Conservation (phyloP, 192 early-diverging fungal species). For the Piromyces finnis region DNA sequence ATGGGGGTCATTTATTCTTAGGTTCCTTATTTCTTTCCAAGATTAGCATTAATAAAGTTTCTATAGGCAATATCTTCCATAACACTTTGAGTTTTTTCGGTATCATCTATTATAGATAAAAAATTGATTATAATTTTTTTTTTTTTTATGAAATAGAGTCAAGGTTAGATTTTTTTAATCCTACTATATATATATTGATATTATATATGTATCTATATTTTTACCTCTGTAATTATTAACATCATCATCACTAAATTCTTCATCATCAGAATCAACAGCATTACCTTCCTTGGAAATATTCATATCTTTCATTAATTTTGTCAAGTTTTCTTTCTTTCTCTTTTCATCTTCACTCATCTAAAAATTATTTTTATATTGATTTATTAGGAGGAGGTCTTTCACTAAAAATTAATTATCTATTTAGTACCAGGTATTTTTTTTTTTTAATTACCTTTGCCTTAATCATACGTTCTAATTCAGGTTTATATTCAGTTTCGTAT, state of each 20-base stretch:
- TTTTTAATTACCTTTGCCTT: slow-evolving; percentile 36
- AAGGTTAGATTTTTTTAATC: too few relatives aligned
- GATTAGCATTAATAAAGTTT: background rate
- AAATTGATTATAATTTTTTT: too few relatives aligned
- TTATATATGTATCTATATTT: too few relatives aligned
- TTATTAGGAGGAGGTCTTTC: too few relatives aligned
- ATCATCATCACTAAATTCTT: background rate
- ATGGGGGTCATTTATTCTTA: too few relatives aligned
- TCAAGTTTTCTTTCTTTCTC: slow-evolving; percentile 21
- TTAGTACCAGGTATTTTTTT: too few relatives aligned
- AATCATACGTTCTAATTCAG: slow-evolving; percentile 57
- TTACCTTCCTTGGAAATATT: slow-evolving; percentile 29
- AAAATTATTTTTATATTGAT: too few relatives aligned
- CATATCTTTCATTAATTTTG: slow-evolving; percentile 77
- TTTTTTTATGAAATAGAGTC: too few relatives aligned
- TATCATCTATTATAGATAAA: background rate
- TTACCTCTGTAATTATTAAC: background rate
- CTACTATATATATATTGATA: too few relatives aligned
- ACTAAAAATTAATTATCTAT: too few relatives aligned
- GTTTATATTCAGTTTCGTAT: slow-evolving; percentile 78
- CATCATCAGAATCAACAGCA: background rate
- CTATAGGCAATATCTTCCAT: background rate
- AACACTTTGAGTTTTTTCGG: background rate
- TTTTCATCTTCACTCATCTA: slow-evolving; percentile 43
- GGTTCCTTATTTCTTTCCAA: background rate